Base-by-base conservation (phyloP, 768 basidiomycete genomes). In the Terana coerulea region DNA sequence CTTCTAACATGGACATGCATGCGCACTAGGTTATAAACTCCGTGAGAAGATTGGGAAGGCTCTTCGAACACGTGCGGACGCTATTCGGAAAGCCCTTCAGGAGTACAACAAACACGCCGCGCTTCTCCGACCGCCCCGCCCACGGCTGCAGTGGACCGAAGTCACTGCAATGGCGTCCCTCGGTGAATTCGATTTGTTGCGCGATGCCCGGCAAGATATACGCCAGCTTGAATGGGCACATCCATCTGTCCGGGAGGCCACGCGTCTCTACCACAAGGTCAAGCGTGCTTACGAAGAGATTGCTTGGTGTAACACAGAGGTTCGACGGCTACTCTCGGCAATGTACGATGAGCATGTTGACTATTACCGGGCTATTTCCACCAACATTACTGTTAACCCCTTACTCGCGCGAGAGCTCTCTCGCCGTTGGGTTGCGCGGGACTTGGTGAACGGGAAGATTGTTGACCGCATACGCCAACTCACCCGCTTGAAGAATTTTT, bases 231-330 rank as follows among this genome's bases (percentile, higher is more conserved):
- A 52, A 2, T 73, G 72, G 72, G 64, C 68, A 0, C 24, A 63
- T 2, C 59, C 73, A 11, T 70, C 76, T 64, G 76, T 77, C 51
- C 36, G 64, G 15, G 52, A 60, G 53, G 59, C 63, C 0, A 66
- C 63, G 52, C 62, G 65, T 12, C 54, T 56, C 3, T 56, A 67
- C 43, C 63, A 67, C 43, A 62, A 63, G n/a, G 50, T 72, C 21
- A 42, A 59, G 29, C 59, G 59, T 10, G 68, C 71, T 0, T 31
- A 53, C 3, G 67, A 72, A 36, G 72, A 74, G 49, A 60, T 70
- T 4, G 9, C 26, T 0, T 52, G 64, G 0, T 53, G 66, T 21
- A 67, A 72, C 33, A 49, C 72, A 8, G 71, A 72, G 49, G 61
- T 72, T 2, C 44, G 39, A 1, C 61, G 67, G 0, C 39, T 71